Base-by-base conservation (phyloP, 495 filamentous ascomycete genomes). In the Penicillium cinerascens region DNA sequence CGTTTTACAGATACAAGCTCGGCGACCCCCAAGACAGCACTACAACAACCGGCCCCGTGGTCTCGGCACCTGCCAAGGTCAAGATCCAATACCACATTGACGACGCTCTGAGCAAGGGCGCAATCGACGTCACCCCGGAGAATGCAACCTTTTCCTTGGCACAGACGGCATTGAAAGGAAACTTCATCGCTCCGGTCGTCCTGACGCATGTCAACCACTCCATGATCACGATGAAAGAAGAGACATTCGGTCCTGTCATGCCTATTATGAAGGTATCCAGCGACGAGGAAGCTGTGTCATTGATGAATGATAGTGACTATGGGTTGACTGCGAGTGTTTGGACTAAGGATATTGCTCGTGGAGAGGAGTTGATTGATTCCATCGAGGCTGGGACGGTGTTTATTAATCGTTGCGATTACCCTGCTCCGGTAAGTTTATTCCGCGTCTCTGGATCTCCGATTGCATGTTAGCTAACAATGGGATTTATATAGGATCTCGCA, bases 301-400 rank as follows among this genome's bases (percentile, higher is more conserved):
- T 95, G 43, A 97, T 97, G 91, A 98, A 98, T 57, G 91, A 97
- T 58, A 92, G 88, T 67, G 84, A 96, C 49, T 95, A 93, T 63
- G 93, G 93, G 2, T 77, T 98, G 47, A 97, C 95, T 2, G 92
- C 91, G n/a, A 96, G 91, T 61, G 90, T 98, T 36, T 98, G 93
- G 93, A 97, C 93, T 16, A 96, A 95, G 65, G 91, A 97, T 60
- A 80, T 85, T 2, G 77, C 70, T 4, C 82, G 76, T 54, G 95
- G 87, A n/a, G 85, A 91, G 52, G 77, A 85, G 58, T 69, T 98
- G 26, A 83, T 85, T 13, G 87, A 96, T 47, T 74, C 80, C 25
- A 83, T 98, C 29, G 92, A 97, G 55, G 93, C 93, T 16, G 93
- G 93, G 9, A 98, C 93, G 2, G 92, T 97, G 15, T 98, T 95